phyloP scores from a whole-genome alignment of 176 grass and related monocot genomes.

The Cenchrus americanus region DNA sequence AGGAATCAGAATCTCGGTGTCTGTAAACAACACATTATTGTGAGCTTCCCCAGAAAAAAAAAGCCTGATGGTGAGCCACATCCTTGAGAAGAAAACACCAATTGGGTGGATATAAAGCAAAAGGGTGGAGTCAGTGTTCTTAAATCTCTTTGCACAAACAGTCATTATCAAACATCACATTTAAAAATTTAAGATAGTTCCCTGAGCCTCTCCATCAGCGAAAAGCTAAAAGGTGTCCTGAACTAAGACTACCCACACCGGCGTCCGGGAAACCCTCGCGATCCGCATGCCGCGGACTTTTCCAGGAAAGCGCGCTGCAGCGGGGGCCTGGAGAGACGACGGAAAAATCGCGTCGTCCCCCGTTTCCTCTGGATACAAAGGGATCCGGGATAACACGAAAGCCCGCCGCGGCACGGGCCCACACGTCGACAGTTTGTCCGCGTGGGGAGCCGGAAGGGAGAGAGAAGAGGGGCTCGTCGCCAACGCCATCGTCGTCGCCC shows the following conservation, averaged over 20 bases:
- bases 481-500: no score
- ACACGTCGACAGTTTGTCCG: no score
- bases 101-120: neutral
- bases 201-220: neutral
- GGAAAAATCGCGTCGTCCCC: no score
- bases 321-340: no score
- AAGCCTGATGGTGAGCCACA: neutral
- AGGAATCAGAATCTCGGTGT: slow-evolving; percentile 13
- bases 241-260: neutral
- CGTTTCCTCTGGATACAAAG: no score
- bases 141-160: slow-evolving; percentile 1
- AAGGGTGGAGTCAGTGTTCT: neutral
- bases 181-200: slow-evolving; percentile 9
- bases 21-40: slow-evolving; percentile 9
- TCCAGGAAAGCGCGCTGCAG: no score
- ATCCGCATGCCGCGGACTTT: no score
- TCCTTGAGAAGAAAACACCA: slow-evolving; percentile 20
- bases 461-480: no score
- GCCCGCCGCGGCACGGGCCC: no score
- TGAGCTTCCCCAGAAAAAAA: slow-evolving; percentile 27
- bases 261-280: no score
- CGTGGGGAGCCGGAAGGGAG: no score
- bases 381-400: no score
- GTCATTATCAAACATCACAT: neutral
- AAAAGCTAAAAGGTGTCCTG: neutral